phyloP scores from a whole-genome alignment of 2,329 filamentous ascomycete genomes.

The Cladosporium cucumerinum region DNA sequence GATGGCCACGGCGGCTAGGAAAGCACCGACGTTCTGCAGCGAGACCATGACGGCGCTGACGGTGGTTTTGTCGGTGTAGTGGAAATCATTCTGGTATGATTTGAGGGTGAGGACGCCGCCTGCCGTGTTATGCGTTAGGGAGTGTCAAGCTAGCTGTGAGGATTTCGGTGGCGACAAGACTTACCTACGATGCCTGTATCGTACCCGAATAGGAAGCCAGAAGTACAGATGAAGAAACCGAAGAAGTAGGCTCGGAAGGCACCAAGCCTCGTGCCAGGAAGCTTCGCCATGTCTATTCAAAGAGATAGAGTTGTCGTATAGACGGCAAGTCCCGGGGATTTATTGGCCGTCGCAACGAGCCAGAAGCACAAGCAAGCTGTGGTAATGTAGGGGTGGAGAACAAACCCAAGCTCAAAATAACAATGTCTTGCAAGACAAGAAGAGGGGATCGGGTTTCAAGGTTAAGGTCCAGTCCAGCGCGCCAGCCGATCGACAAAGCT shows the following conservation, averaged over 20 bases:
- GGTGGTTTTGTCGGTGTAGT: conserved; percentile 27
- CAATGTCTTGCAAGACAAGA: background rate
- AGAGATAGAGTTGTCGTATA: background rate
- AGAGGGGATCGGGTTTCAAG: background rate
- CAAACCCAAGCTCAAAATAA: background rate
- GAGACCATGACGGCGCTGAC: conserved; percentile 42
- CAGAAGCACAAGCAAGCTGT: background rate
- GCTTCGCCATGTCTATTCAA: conserved; percentile 19
- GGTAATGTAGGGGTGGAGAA: background rate
- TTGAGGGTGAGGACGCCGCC: conserved; percentile 31
- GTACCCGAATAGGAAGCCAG: conserved; percentile 38
- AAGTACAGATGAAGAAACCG: conserved; percentile 26
- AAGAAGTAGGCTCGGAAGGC: conserved; percentile 27
- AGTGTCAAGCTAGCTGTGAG: conserved; percentile 27
- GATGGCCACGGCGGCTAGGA: conserved; percentile 50
- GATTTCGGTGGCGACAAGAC: background rate
- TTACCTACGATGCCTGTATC: conserved; percentile 41
- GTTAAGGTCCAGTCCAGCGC: background rate
- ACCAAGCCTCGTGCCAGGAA: conserved; percentile 23
- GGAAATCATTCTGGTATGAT: conserved; percentile 28
- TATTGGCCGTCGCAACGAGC: background rate
- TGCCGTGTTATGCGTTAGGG: conserved; percentile 38
- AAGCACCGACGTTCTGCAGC: conserved; percentile 52
- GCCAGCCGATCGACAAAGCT: background rate
- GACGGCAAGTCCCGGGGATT: background rate